phyloP scores from a whole-genome alignment of 495 filamentous ascomycete genomes.

The Aspergillus conjunctus region DNA sequence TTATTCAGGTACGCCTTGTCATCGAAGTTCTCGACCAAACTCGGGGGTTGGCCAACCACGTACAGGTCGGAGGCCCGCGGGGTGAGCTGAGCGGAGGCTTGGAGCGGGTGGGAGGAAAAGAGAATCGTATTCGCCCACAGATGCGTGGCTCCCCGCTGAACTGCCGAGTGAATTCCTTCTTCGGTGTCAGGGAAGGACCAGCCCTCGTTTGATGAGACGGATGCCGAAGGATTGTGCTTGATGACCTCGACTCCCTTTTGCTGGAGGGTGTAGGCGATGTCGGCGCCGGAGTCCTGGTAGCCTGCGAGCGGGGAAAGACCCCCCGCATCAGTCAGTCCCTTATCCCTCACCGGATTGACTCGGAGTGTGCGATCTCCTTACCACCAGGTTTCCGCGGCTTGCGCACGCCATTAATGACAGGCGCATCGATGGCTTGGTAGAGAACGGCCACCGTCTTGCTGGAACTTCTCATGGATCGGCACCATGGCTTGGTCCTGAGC shows the following conservation, averaged over 20 bases:
- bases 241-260: slow-evolving; percentile 27
- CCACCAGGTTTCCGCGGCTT: slow-evolving; percentile 38
- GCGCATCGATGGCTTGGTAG: slow-evolving; percentile 34
- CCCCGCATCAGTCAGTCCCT: background rate
- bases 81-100: slow-evolving; percentile 27
- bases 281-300: slow-evolving; percentile 44
- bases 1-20: slow-evolving; percentile 43
- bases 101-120: slow-evolving; percentile 40
- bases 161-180: slow-evolving; percentile 36
- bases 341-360: slow-evolving; percentile 4
- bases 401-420: slow-evolving; percentile 32
- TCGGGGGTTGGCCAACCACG: slow-evolving; percentile 40
- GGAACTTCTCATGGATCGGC: background rate
- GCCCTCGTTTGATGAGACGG: slow-evolving; percentile 23
- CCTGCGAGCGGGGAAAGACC: too few relatives aligned
- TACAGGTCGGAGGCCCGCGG: slow-evolving; percentile 21
- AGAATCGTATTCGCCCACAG: slow-evolving; percentile 46
- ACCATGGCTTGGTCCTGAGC: background rate
- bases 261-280: slow-evolving; percentile 36
- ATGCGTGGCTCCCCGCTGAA: slow-evolving; percentile 38
- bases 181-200: slow-evolving; percentile 44
- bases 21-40: slow-evolving; percentile 41
- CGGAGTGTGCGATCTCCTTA: slow-evolving; percentile 11
- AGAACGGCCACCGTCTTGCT: slow-evolving; percentile 26
- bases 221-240: slow-evolving; percentile 24